These are phyloP conservation scores for Cladophialophora immunda DNA, from an alignment of 2,329 filamentous ascomycete species.

Conservation along the genomic window DNA sequence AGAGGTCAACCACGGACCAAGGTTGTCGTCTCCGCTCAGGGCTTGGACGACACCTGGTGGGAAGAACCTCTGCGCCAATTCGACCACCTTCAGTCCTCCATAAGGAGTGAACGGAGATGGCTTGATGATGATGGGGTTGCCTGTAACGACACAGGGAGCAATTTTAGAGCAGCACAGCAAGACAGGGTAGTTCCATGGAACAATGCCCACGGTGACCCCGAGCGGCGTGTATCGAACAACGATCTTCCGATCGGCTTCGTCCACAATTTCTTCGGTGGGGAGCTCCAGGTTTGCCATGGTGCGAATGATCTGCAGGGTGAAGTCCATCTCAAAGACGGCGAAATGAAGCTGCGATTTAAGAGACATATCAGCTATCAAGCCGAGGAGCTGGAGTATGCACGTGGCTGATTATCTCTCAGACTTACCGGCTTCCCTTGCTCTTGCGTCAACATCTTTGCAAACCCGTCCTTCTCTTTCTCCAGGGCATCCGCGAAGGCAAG, in stretches of 20 bases:
- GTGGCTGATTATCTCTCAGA: not conserved
- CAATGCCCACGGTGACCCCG: conserved; percentile 61
- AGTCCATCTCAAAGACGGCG: conserved; percentile 29
- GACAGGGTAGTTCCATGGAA: conserved; percentile 66
- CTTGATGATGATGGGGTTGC: conserved; percentile 65
- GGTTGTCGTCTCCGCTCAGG: conserved; percentile 66
- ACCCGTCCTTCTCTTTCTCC: conserved; percentile 47
- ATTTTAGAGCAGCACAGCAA: conserved; percentile 59
- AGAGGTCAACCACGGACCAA: conserved; percentile 64
- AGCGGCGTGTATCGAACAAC: conserved; percentile 48
- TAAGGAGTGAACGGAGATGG: conserved; percentile 65
- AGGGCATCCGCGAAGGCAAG: conserved; percentile 47
- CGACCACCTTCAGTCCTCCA: conserved; percentile 65
- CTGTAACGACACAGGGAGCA: conserved; percentile 58
- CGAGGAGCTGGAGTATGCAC: not conserved
- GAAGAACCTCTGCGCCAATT: conserved; percentile 66
- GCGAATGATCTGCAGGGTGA: conserved; percentile 26
- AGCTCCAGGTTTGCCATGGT: conserved; percentile 28
- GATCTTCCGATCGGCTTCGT: conserved; percentile 44
- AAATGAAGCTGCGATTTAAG: conserved; percentile 28
- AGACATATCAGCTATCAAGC: conserved; percentile 13
- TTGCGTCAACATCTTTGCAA: conserved; percentile 50
- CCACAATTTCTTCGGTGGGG: conserved; percentile 25
- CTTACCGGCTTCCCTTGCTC: conserved; percentile 53
- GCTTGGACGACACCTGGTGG: conserved; percentile 69